Evolutionary conservation across 768 basidiomycete genomes (phyloP).

Genomic region (Auricularia cornea): DNA sequence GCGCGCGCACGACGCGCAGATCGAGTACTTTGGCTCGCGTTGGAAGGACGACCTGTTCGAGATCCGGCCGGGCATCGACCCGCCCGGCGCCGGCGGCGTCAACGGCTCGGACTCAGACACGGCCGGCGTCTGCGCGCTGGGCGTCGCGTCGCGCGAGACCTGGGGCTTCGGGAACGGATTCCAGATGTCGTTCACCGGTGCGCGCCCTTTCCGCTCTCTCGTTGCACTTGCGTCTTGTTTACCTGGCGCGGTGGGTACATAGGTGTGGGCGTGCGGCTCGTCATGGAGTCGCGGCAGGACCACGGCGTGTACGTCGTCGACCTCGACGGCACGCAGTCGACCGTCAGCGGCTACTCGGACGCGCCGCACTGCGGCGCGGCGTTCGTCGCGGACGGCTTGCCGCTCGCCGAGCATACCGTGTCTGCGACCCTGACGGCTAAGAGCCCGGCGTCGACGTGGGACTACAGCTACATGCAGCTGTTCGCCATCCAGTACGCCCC

Average conservation of each 20-base stretch:
- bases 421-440: neutral
- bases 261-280: neutral
- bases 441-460: neutral
- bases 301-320: neutral
- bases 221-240: neutral
- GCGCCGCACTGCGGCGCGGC: neutral
- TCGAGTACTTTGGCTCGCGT: neutral
- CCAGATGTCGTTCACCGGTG: neutral
- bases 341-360: neutral
- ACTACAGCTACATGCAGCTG: neutral
- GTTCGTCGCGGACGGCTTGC: neutral
- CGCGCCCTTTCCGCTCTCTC: neutral
- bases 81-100: neutral
- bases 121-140: neutral
- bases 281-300: neutral
- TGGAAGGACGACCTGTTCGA: neutral
- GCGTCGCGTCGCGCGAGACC: neutral
- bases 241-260: accelerated
- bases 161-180: neutral
- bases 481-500: neutral
- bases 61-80: neutral
- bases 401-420: neutral
- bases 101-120: neutral
- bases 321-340: neutral
- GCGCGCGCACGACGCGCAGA: neutral